Base-by-base conservation (phyloP, 805 yeast genomes). In the Metschnikowia sp. region DNA sequence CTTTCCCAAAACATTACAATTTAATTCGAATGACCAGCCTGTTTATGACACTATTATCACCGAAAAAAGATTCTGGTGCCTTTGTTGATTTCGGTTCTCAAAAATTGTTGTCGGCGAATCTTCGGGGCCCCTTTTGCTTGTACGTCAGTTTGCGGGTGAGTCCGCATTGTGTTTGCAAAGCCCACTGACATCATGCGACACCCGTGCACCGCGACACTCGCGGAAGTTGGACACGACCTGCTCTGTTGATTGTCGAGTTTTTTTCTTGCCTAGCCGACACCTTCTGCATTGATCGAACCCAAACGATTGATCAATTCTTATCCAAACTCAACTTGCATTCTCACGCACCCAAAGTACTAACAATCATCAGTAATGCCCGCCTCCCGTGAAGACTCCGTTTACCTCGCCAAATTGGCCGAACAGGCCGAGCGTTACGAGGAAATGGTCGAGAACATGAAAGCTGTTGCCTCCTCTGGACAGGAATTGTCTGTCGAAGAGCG, bases 381-480 rank as follows among this genome's bases (percentile, higher is more conserved):
- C 71, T 80, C 92, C 66, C 95, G 97, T 80, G 98, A 94, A 84
- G 96, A 94, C 77, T 88, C 95, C 66, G 96, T 94, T 63, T 92
- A 91, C 76, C 83, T 94, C 68, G 98, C 98, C 72, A 92, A 94
- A 70, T 84, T 94, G 70, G 97, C 97, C 66, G 98, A 92, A 77
- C 97, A 92, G 79, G 97, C 98, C 66, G 99, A 94, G 78, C 95
- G 98, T 76, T 94, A 91, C 72, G 98, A 94, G 78, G 98, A 92
- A 78, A 90, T 88, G 97, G 98, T 92, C 62, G 96, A 89, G 72
- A 89, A 88, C 78, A 92, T 92, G 97, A 91, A 92, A 74, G 86
- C 88, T 45, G 98, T 94, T 64, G 98, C 97, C 61, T 86, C 96
- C 37, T 82, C 96, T 38, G 97, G 96, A 54, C 91, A 88, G 74